Conservation (phyloP, 2,329 filamentous ascomycete genomes). For the Aureobasidium pullulans region DNA sequence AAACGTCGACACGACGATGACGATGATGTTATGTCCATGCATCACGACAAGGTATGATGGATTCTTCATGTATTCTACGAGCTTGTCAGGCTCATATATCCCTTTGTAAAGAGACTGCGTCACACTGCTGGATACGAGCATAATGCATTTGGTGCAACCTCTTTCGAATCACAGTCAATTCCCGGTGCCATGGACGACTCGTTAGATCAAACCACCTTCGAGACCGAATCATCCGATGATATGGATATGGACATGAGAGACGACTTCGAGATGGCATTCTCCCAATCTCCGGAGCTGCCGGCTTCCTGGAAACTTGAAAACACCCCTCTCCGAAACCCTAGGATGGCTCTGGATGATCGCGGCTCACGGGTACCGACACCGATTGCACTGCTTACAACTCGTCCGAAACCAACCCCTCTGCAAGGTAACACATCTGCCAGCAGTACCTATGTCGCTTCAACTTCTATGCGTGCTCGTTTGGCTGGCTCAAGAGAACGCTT, state of each 20-base stretch:
- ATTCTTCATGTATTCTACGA: background rate
- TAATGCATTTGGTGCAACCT: background rate
- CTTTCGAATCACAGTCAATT: background rate
- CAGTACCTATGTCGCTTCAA: background rate
- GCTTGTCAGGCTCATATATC: background rate
- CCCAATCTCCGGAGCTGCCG: constrained; percentile 8
- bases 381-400: background rate
- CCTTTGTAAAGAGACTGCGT: constrained; percentile 4
- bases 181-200: constrained; percentile 7
- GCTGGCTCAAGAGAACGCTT: constrained; percentile 15
- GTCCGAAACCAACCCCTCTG: constrained; percentile 1
- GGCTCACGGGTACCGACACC: constrained; percentile 12
- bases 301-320: constrained; percentile 9
- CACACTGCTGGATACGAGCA: constrained; percentile 7
- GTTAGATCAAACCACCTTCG: constrained; percentile 2
- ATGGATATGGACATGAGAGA: constrained; percentile 15
- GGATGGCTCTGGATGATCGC: constrained; percentile 7
- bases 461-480: constrained; percentile 7
- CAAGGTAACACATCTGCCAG: background rate
- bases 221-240: constrained; percentile 13
- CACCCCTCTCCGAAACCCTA: constrained; percentile 8
- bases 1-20: constrained; percentile 10
- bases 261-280: background rate
- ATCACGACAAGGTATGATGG: constrained; percentile 13
- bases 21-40: background rate